Evolutionary conservation across 2,329 filamentous ascomycete genomes (phyloP), one percentile per base, ranked within the genome.

Genomic region (Ophiostoma sp.): DNA sequence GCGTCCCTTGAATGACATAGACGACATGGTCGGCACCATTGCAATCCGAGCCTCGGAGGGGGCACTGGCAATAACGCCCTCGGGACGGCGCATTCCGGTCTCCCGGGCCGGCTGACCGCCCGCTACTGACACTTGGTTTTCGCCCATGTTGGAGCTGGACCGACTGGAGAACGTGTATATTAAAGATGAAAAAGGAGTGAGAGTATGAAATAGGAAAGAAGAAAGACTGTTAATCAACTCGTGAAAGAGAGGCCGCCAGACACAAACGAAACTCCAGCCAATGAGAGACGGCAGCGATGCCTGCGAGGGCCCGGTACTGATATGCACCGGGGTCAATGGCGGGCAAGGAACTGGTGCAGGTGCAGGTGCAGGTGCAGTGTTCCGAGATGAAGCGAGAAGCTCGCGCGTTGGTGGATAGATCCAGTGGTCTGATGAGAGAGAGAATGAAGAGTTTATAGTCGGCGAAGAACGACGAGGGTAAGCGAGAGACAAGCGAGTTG

Each of bases 21-120:
- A 9, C 8, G 8, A 55, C 49, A 55, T 55, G 49, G n/a, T 55
- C 49, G 49, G 8, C n/a, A 7, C 11, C 36, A 77, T 79, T 0
- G 82, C 82, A 0, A 79, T 73, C 4, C 76, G 75, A 6, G 71
- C 73, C 14, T 75, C 74, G 71, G 80, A 83, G 0, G 77, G 75
- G 1, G 77, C 78, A 45, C 73, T 74, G 60, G 73, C 71, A 38
- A 74, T 64, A 12, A 72, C 72, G 40, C 71, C 73, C 6, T 68
- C 38, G 12, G 73, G 67, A 27, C 71, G 67, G 8, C 4, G 40
- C 69, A 67, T 63, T 27, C 40, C 5, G 11, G 2, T 9, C n/a
- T 12, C 36, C 5, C 41, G 16, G 52, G 3, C 16, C 9, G 38
- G 18, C 41, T 7, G 11, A 11, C 36, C n/a, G 55, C 5, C 11